phyloP scores from a whole-genome alignment of 2,329 filamentous ascomycete genomes.

The Dothidotthia symphoricarpi region DNA sequence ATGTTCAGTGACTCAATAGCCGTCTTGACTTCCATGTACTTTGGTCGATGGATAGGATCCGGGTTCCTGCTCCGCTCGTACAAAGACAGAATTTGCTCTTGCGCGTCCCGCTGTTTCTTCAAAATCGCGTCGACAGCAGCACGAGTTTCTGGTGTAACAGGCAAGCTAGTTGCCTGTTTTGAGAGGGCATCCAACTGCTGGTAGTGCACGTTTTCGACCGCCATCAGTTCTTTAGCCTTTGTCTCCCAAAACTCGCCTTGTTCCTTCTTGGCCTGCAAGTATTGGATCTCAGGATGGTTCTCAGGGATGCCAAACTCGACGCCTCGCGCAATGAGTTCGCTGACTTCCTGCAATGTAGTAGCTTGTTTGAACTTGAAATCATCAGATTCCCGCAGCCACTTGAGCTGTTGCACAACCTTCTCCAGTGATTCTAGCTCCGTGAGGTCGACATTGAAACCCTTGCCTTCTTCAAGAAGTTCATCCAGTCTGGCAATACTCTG shows the following conservation, averaged over 20 bases:
- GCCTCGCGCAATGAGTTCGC: slow-evolving; percentile 74
- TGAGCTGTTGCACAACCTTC: slow-evolving; percentile 76
- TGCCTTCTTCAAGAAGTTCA: slow-evolving; percentile 85
- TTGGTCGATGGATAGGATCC: slow-evolving; percentile 76
- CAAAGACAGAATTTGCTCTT: slow-evolving; percentile 79
- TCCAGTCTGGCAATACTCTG: slow-evolving; percentile 72
- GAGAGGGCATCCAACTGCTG: slow-evolving; percentile 91
- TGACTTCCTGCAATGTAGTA: slow-evolving; percentile 74
- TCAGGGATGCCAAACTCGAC: slow-evolving; percentile 73
- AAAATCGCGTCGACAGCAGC: slow-evolving; percentile 84
- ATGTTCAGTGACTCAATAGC: slow-evolving; percentile 84
- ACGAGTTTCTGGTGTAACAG: slow-evolving; percentile 78
- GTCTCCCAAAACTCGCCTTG: slow-evolving; percentile 86
- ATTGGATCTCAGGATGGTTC: slow-evolving; percentile 75
- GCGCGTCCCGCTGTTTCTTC: slow-evolving; percentile 92
- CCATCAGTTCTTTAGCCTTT: slow-evolving; percentile 88
- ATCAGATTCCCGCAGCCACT: slow-evolving; percentile 80
- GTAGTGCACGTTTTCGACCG: slow-evolving; percentile 88
- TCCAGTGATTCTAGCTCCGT: slow-evolving; percentile 83
- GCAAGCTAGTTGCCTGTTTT: slow-evolving; percentile 73
- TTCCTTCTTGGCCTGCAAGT: slow-evolving; percentile 71
- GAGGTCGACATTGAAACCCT: slow-evolving; percentile 85
- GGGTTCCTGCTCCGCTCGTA: slow-evolving; percentile 73
- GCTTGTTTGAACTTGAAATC: slow-evolving; percentile 59
- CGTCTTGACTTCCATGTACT: slow-evolving; percentile 85